Base-by-base conservation (phyloP, 2,329 filamentous ascomycete species). In the Neonectria faginata region DNA sequence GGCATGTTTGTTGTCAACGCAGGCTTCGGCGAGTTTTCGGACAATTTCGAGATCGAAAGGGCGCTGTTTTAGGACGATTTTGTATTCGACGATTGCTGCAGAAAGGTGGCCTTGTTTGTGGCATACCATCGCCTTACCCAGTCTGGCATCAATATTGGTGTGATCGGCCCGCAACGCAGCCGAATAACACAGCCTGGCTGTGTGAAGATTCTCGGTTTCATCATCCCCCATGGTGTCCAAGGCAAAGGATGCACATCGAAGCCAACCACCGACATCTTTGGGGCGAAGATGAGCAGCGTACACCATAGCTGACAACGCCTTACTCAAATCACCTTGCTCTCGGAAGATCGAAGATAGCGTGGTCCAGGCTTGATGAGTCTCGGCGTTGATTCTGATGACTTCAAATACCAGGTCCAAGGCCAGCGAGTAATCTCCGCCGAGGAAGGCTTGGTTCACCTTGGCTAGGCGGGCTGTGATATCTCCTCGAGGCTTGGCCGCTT, bases 381-480 rank as follows among this genome's bases (percentile, higher is more conserved):
- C 88, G 20, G 87, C 88, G 67, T 91, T 91, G 74, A 91, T 89
- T 55, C 88, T 84, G 71, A 91, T 89, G 62, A 91, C 86, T 70
- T 91, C 88, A 44, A 85, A 83, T 9, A 88, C 85, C 22, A 86
- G 80, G 16, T 85, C 83, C 39, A 88, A 80, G 5, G 91, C 89
- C 44, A 84, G 81, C 5, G 87, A 83, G 67, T 90, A 89, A 20
- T 90, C 83, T 27, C 85, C 83, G 10, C 85, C 82, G 63, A 93
- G 83, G 73, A 90, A 94, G 5, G 89, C 87, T 64, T 89, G 84
- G 63, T 89, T 92, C 3, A 92, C 92, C 73, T 86, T 83, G 51
- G 86, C 85, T 53, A 94, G 83, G 45, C 90, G 83, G 44, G 86
- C 82, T 72, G 90, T 92, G 76, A 94, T 92, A 70, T 93, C 89